phyloP scores from a whole-genome alignment of 1,284 basidiomycete species.

The Heterobasidion annosum region DNA sequence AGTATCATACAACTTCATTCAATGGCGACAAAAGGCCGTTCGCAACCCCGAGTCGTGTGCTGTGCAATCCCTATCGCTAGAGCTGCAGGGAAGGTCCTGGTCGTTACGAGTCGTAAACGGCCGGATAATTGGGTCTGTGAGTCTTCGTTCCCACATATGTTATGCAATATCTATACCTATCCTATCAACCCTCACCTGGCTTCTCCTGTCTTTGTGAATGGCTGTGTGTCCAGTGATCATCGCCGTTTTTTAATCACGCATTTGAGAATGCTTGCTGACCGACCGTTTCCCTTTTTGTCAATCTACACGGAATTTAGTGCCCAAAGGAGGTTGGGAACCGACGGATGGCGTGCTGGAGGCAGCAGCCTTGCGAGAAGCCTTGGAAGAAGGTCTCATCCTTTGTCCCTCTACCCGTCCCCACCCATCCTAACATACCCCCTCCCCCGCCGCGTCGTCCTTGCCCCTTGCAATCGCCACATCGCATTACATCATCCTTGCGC shows the following conservation, averaged over 20 bases:
- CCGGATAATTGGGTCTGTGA: conserved; percentile 78
- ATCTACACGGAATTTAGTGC: conserved; percentile 38
- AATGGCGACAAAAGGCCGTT: conserved; percentile 73
- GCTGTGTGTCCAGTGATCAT: not conserved
- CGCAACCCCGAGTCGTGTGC: conserved; percentile 73
- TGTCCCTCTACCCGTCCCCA: conserved; percentile 68
- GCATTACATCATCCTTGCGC: not conserved
- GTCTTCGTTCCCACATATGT: conserved; percentile 24
- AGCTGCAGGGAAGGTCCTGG: conserved; percentile 62
- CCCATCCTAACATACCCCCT: conserved; percentile 37
- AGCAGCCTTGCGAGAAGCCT: conserved; percentile 79
- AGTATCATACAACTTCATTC: conserved; percentile 4
- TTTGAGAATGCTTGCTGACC: conserved; percentile 1
- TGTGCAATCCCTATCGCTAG: conserved; percentile 76
- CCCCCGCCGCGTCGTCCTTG: not conserved
- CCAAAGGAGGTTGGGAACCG: conserved; percentile 80
- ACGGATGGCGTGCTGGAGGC: conserved; percentile 70
- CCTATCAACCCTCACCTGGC: not conserved
- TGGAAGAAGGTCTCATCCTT: conserved; percentile 87
- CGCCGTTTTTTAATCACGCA: no score
- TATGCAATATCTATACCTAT: not conserved
- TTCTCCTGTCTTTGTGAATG: conserved; percentile 1
- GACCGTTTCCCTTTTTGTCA: conserved; percentile 2
- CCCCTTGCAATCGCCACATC: conserved; percentile 1
- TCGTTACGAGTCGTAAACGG: conserved; percentile 74